Base-by-base conservation (phyloP, 2,329 filamentous ascomycete genomes). In the Alternaria gansuensis region DNA sequence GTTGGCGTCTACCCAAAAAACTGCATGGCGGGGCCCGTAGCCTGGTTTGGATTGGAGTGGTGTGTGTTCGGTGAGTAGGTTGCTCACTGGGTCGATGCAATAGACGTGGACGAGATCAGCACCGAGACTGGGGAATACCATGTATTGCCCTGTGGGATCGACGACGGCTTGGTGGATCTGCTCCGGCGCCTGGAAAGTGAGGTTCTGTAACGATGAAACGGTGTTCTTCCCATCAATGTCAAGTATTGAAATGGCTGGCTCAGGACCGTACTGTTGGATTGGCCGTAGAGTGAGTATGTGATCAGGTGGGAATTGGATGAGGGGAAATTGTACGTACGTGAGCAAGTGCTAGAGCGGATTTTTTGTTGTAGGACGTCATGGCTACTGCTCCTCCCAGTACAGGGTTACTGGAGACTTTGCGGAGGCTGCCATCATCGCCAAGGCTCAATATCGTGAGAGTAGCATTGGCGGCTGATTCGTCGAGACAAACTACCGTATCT, bases 61-160 rank as follows among this genome's bases (percentile, higher is more conserved):
- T 26, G 79, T 80, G 61, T 81, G 75, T 17, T 69, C 69, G 7
- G 85, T 77, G 31, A 82, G 80, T 6, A 77, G 70, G 44, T 81
- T 81, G 2, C 72, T 78, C 1, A 69, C 62, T 1, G 68, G 66
- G 63, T 85, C 76, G 67, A 89, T 81, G 54, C 77, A 70, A 72
- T 85, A 91, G 79, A 86, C 76, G 62, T 85, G 86, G 46, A 91
- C 75, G 6, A 86, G 68, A 66, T 91, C 89, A 0, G 84, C 82
- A 39, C 89, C 87, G 5, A 93, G 81, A 66, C 91, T 89, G 1
- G 88, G 88, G 8, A 87, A 82, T 8, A 90, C 69, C 28, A 90
- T 67, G 73, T 84, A 91, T n/a, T 80, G 69, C 5, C 83, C 84
- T 2, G 85, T 88, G 6, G 88, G 89, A 71, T 91, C 89, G 33